phyloP scores from a whole-genome alignment of 208 protist genomes.

The Leishmania major region DNA sequence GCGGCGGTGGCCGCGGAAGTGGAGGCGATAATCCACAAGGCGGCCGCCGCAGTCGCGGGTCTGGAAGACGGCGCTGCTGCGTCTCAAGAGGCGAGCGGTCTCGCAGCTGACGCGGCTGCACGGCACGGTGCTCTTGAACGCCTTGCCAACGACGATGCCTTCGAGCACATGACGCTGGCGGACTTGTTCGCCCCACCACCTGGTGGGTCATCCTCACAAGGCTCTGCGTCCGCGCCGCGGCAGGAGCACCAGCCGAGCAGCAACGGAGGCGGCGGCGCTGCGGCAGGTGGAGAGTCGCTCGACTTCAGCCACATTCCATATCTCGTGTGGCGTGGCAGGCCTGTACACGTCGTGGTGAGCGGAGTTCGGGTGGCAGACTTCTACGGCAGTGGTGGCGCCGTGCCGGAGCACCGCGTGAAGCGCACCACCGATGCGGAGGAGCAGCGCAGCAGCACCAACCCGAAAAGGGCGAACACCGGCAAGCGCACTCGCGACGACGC shows the following conservation, averaged over 20 bases:
- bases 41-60: background rate
- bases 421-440: constrained; percentile 1
- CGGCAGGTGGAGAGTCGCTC: background rate
- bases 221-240: background rate
- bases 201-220: background rate
- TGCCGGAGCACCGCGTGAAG: constrained; percentile 42
- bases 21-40: constrained; percentile 14
- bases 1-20: constrained; percentile 27
- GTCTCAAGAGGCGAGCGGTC: background rate
- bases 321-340: constrained; percentile 38
- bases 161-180: constrained; percentile 31
- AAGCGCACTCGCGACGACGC: background rate
- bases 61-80: background rate
- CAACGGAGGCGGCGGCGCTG: background rate
- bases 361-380: constrained; percentile 63
- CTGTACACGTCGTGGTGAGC: constrained; percentile 54
- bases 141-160: background rate
- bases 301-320: constrained; percentile 41
- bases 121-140: background rate
- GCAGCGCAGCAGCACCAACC: constrained; percentile 16
- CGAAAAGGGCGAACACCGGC: constrained; percentile 2
- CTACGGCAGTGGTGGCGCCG: constrained; percentile 50
- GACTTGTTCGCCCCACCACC: constrained; percentile 30
- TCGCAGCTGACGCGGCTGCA: background rate
- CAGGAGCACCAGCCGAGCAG: background rate